Base-by-base conservation (phyloP, 129 eudicot genomes). In the Lonicera japonica region DNA sequence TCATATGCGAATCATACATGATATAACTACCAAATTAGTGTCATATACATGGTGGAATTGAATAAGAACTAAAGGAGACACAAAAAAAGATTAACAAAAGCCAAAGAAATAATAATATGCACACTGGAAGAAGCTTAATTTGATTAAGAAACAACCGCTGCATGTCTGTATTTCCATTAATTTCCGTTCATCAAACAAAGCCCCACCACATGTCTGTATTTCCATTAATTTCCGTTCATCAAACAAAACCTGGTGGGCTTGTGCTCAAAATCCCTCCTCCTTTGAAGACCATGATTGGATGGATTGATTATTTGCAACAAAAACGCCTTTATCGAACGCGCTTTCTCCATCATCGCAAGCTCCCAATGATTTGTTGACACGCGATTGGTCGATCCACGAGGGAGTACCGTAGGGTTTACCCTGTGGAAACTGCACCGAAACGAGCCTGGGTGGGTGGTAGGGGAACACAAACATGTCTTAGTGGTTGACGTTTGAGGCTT, bases 371-470 rank as follows among this genome's bases (percentile, higher is more conserved):
- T 29, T 29, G 4, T 29, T 29, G 36, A 29, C 36, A 29, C 6
- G 36, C 36, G 36, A 29, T 51, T 55, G 12, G 54, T 52, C 11
- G 65, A 25, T 36, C 56, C 61, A 56, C 79, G 50, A 24, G 78
- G 36, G 2, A 29, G 68, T 38, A 36, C 68, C 45, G 21, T 70
- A 61, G 24, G 58, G 46, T 64, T 66, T 52, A 54, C 75, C 56
- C 86, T 65, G 65, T 81, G 86, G n/a, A 60, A 70, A 57, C 75
- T 66, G 66, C 86, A 81, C 53, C 86, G 64, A 66, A 81, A 81
- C 4, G 86, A 81, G 60, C 83, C 86, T 0, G 83, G 86, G 54
- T 81, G 36, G 36, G 36, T 29, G 6, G 36, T 29, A 29, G 36
- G 36, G 6, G 36, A 29, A 29, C 36, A 29, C 36, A 29, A 29